Evolutionary conservation across 495 filamentous ascomycete genomes (phyloP).

Genomic region (Penicillium fimorum): DNA sequence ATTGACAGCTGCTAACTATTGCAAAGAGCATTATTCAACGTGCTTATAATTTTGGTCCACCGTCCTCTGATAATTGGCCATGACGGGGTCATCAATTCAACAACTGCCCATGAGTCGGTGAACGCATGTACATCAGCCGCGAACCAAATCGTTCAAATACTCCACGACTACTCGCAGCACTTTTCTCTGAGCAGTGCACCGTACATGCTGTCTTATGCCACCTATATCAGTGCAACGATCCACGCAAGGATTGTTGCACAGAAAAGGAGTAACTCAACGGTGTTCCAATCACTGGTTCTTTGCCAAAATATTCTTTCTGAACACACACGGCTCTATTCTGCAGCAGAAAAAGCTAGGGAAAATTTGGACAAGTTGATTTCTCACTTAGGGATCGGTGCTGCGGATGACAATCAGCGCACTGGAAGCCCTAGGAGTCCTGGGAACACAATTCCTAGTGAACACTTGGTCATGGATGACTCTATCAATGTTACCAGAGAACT

Average conservation of each 20-base stretch:
- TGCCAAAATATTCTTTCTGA: slow-evolving; percentile 22
- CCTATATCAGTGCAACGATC: slow-evolving; percentile 36
- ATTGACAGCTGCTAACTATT: not conserved
- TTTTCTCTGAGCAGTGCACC: slow-evolving; percentile 30
- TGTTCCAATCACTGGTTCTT: slow-evolving; percentile 23
- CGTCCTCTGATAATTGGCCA: slow-evolving; percentile 26
- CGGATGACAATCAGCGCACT: not conserved
- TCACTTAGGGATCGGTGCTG: slow-evolving; percentile 18
- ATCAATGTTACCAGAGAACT: not conserved
- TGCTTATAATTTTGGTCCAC: slow-evolving; percentile 31
- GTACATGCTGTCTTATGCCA: slow-evolving; percentile 36
- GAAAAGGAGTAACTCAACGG: slow-evolving; percentile 22
- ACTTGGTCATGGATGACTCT: not conserved
- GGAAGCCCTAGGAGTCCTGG: not conserved
- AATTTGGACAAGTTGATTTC: slow-evolving; percentile 23
- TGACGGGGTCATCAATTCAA: slow-evolving; percentile 9
- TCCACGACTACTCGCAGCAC: slow-evolving; percentile 28
- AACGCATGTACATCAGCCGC: slow-evolving; percentile 30
- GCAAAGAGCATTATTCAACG: slow-evolving; percentile 30
- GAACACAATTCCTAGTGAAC: not conserved
- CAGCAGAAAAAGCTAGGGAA: slow-evolving; percentile 25
- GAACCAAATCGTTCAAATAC: slow-evolving; percentile 32
- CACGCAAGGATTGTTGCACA: slow-evolving; percentile 32
- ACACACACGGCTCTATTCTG: slow-evolving; percentile 23
- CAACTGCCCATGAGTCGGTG: slow-evolving; percentile 29